Percentiles rank a stretch among this genome's conserved stretches.
Conservation (phyloP, 495 filamentous ascomycete species). For the Friedmanniomyces endolithicus region DNA sequence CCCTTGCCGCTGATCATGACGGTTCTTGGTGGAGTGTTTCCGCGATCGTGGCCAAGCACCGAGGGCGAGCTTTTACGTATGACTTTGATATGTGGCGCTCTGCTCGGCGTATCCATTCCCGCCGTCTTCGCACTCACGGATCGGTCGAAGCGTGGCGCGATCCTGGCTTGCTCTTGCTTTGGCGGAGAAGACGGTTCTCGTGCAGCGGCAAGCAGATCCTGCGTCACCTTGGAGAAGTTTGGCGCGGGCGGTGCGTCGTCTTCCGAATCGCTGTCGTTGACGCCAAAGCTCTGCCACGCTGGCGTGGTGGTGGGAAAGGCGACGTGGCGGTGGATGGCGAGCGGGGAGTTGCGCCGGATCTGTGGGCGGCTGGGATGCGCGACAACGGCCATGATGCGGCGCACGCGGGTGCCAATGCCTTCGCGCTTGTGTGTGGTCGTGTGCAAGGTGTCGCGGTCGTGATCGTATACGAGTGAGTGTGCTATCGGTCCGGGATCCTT, state of each 20-base stretch:
- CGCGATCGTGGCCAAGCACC: conserved; percentile 3
- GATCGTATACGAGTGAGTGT: conserved; percentile 4
- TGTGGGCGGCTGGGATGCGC: conserved; percentile 18
- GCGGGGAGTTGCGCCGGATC: conserved; percentile 26
- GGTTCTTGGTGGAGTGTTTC: conserved; percentile 16
- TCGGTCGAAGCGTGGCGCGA: conserved; percentile 15
- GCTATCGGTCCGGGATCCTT: not conserved
- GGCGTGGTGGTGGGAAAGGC: conserved; percentile 25
- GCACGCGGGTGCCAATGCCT: conserved; percentile 4
- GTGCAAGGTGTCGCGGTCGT: not conserved
- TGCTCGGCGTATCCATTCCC: conserved; percentile 19
- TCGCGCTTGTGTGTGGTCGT: conserved; percentile 1
- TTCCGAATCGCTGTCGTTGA: conserved; percentile 31
- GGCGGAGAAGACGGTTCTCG: conserved; percentile 23
- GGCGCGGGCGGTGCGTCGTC: conserved; percentile 31
- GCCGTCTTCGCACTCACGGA: conserved; percentile 10
- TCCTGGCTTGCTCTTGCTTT: conserved; percentile 13
- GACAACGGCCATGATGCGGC: conserved; percentile 19
- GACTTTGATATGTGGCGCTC: conserved; percentile 18
- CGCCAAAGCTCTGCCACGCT: conserved; percentile 26
- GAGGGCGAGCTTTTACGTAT: conserved; percentile 18
- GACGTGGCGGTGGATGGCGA: not conserved
- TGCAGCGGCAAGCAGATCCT: conserved; percentile 29
- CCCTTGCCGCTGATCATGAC: conserved; percentile 13
- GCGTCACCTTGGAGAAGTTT: conserved; percentile 32